phyloP scores from a whole-genome alignment of 1,284 basidiomycete species.

The Xerocomus alliaceus region DNA sequence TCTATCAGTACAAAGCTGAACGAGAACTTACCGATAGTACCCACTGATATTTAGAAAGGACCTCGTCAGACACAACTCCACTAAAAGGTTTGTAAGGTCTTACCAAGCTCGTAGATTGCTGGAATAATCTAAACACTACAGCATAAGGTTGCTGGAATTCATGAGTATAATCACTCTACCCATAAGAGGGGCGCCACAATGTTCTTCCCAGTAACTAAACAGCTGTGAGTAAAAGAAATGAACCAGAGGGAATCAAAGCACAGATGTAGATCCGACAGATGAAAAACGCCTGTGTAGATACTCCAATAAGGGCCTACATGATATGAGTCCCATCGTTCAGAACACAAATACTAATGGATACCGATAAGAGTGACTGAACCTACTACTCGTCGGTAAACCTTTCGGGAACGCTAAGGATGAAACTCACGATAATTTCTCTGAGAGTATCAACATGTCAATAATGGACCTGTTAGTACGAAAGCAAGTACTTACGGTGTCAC shows the following conservation, averaged over 20 bases:
- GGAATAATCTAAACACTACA: neutral
- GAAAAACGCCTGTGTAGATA: neutral
- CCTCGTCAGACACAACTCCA: neutral
- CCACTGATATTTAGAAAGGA: neutral
- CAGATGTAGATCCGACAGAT: neutral
- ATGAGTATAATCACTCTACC: neutral
- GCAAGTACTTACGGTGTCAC: neutral
- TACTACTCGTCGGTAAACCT: neutral
- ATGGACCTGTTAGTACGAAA: neutral
- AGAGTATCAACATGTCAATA: neutral
- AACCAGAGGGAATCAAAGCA: neutral
- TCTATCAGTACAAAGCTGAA: neutral
- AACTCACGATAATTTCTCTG: neutral
- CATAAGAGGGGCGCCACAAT: conserved; percentile 6
- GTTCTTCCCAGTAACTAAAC: conserved; percentile 13
- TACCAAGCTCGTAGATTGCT: conserved; percentile 8
- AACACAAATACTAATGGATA: neutral
- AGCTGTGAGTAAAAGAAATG: neutral
- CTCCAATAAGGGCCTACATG: neutral
- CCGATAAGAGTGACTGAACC: neutral
- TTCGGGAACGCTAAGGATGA: neutral
- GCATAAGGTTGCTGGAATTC: neutral
- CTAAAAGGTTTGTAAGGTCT: neutral
- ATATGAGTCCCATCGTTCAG: neutral
- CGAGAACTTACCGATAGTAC: neutral